A percentile compares a stretch with the other conserved stretches of the same genome.
phyloP scores from a whole-genome alignment of 169 alveolate species.

The Plasmodium gonderi region DNA sequence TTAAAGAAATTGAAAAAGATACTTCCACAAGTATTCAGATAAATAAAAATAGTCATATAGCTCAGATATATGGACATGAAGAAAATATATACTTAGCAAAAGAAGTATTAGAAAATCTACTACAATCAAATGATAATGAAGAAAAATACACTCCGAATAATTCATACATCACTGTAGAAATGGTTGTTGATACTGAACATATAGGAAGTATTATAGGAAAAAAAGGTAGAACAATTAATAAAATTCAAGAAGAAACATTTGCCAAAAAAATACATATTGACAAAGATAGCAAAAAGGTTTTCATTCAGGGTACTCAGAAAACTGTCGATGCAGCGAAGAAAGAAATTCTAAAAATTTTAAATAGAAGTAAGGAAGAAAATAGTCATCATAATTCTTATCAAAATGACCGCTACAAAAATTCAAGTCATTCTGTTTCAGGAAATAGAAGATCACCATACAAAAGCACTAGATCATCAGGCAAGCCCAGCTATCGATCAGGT shows the following conservation, averaged over 20 bases:
- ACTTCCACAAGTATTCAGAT: slow-evolving; percentile 69
- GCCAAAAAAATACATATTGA: slow-evolving; percentile 65
- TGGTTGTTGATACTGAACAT: slow-evolving; percentile 60
- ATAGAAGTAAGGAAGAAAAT: slow-evolving; percentile 45
- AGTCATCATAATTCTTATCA: not conserved
- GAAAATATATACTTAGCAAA: slow-evolving; percentile 49
- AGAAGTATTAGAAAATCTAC: slow-evolving; percentile 44
- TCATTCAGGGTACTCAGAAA: slow-evolving; percentile 46
- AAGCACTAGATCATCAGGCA: not conserved
- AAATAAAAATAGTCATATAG: slow-evolving; percentile 41
- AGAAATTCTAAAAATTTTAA: slow-evolving; percentile 47
- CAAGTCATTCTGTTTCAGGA: not conserved
- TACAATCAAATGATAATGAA: slow-evolving; percentile 24
- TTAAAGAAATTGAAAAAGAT: slow-evolving; percentile 70
- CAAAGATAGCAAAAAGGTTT: slow-evolving; percentile 50
- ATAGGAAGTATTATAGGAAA: slow-evolving; percentile 70
- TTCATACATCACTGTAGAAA: slow-evolving; percentile 60
- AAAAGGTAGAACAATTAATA: slow-evolving; percentile 68
- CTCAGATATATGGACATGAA: slow-evolving; percentile 70
- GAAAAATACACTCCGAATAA: slow-evolving; percentile 20
- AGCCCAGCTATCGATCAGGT: slow-evolving; percentile 8
- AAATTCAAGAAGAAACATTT: slow-evolving; percentile 64
- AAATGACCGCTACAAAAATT: slow-evolving; percentile 9
- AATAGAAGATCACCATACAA: slow-evolving; percentile 9
- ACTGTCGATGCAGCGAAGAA: slow-evolving; percentile 62